Percentiles rank a stretch among this genome's conserved stretches.
These are phyloP conservation scores for Candida montana DNA, from an alignment of 805 yeast species.

Conservation along the genomic window DNA sequence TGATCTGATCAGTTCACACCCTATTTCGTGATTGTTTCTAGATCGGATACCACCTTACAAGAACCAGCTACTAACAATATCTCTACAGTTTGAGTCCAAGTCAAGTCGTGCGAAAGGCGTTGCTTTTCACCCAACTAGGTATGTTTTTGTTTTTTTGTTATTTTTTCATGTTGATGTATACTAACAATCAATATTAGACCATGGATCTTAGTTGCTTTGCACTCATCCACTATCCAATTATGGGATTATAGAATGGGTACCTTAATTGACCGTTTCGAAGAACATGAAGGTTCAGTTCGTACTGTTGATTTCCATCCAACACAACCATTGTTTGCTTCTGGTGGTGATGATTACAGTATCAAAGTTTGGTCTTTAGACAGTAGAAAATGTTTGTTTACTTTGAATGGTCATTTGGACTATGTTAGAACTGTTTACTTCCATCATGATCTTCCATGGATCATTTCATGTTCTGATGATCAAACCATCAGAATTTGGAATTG, in stretches of 20 bases:
- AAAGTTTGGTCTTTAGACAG: constrained; percentile 95
- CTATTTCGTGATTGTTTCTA: too few species aligned
- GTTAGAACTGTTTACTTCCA: constrained; percentile 93
- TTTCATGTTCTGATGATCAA: constrained; percentile 95
- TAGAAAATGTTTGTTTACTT: constrained; percentile 87
- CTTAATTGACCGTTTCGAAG: constrained; percentile 91
- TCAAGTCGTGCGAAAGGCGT: constrained; percentile 96
- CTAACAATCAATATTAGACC: constrained; percentile 51
- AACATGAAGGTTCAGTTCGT: constrained; percentile 98
- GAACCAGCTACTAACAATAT: constrained; percentile 7
- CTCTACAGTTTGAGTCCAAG: constrained; percentile 82
- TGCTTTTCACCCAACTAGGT: constrained; percentile 89
- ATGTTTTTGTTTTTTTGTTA: constrained; percentile 13
- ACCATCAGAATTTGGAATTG: constrained; percentile 99
- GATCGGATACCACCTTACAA: too few species aligned
- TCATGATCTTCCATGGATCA: constrained; percentile 94
- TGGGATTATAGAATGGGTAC: constrained; percentile 99
- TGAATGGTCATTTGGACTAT: constrained; percentile 92
- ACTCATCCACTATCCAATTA: constrained; percentile 96
- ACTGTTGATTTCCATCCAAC: constrained; percentile 95
- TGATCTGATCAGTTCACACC: too few species aligned
- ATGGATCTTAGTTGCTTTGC: constrained; percentile 92
- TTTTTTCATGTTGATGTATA: constrained; percentile 10
- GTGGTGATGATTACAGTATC: constrained; percentile 94
- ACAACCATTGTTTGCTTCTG: constrained; percentile 93